Evolutionary conservation across 257 asterid genomes (phyloP), one percentile per base, ranked within the genome.

Genomic region (Marsdenia floribunda): DNA sequence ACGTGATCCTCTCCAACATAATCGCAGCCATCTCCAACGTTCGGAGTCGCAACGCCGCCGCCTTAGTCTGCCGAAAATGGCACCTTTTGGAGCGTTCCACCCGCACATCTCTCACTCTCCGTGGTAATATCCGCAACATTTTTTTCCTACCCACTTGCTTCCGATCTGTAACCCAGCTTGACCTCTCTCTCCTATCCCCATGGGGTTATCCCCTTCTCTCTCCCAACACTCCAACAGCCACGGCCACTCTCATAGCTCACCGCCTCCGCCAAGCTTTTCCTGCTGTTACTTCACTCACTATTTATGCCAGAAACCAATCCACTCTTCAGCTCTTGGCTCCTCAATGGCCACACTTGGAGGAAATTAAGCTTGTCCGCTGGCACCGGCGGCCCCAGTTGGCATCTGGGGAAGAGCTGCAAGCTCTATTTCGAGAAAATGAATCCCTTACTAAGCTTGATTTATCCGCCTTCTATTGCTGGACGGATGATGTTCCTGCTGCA

Each of bases 381-480:
- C 99, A 94, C 83, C 96, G 89, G 82, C 83, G 99, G 2, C 98
- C 99, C 0, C 97, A 86, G 37, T 26, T 80, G 7, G 80, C 82
- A 44, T 76, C 96, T 55, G 98, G 96, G 0, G 93, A 90, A 26
- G 99, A 94, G 74, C 81, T 94, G 10, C 73, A 73, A 69, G 55
- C 82, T 40, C 53, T 94, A 75, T 70, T 94, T 12, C 42, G 79
- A 71, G 5, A 83, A 80, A 69, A 64, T 71, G 26, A 35, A 65
- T 24, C 79, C 6, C 68, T 93, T 6, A 37, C 13, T 4, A 81
- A 89, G 1, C 74, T 94, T 2, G 96, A 94, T 80, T 90, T 88
- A 4, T 89, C 96, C 3, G 40, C 79, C 6, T 94, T 92, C 42
- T 94, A 94, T 26, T 90, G 98, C 85, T 94, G 99, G 98, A 89